Evolutionary conservation across 805 yeast species (phyloP).

Genomic region (Myxozyma mucilagina): DNA sequence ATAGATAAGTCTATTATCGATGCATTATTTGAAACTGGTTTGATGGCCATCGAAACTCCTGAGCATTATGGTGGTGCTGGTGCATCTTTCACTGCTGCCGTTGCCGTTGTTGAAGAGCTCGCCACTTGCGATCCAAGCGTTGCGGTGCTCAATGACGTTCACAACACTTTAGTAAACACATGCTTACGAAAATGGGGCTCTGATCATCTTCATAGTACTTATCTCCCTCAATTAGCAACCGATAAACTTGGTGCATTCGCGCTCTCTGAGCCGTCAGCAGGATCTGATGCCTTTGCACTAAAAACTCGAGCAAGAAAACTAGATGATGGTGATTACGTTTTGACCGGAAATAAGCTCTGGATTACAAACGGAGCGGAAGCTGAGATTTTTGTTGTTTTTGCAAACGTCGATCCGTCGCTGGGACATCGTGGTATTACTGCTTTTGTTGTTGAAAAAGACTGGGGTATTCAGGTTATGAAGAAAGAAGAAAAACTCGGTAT

Average conservation of each 20-base stretch:
- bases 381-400: slow-evolving; percentile 45
- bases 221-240: slow-evolving; percentile 44
- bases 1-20: slow-evolving; percentile 40
- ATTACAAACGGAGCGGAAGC: slow-evolving; percentile 49
- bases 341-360: slow-evolving; percentile 50
- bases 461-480: slow-evolving; percentile 47
- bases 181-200: slow-evolving; percentile 45
- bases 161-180: slow-evolving; percentile 48
- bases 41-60: slow-evolving; percentile 51
- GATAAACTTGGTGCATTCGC: slow-evolving; percentile 44
- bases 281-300: slow-evolving; percentile 49
- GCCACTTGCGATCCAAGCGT: slow-evolving; percentile 49
- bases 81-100: slow-evolving; percentile 48
- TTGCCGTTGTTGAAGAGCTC: slow-evolving; percentile 48
- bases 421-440: slow-evolving; percentile 50
- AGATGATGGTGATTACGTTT: slow-evolving; percentile 44
- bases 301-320: slow-evolving; percentile 43
- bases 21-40: slow-evolving; percentile 44
- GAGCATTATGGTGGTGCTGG: slow-evolving; percentile 50
- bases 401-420: slow-evolving; percentile 45
- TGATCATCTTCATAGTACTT: slow-evolving; percentile 42
- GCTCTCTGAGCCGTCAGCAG: slow-evolving; percentile 46
- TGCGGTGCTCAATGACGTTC: slow-evolving; percentile 48
- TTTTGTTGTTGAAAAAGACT: slow-evolving; percentile 45
- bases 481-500: slow-evolving; percentile 49